Percentiles rank a stretch among this genome's conserved stretches.
Conservation (phyloP, 1,284 basidiomycete species). For the Moesziomyces aphidis region DNA sequence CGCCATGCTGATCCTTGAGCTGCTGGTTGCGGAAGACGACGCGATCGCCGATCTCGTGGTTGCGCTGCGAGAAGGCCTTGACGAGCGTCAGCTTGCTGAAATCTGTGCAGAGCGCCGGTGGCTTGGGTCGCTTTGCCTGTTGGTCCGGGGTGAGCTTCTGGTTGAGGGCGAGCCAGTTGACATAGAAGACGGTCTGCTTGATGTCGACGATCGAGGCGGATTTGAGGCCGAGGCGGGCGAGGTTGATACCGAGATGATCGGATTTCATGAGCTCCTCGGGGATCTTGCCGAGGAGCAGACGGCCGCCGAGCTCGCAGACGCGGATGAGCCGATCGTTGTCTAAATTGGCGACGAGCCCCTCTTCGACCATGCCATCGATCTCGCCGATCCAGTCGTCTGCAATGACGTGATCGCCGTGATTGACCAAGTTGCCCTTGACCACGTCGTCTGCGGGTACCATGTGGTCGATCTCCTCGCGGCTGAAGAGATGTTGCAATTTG, state of each 20-base stretch:
- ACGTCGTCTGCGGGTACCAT: conserved; percentile 77
- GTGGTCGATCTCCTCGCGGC: conserved; percentile 73
- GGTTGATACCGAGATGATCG: conserved; percentile 67
- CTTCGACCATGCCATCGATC: conserved; percentile 79
- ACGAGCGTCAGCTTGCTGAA: conserved; percentile 40
- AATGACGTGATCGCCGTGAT: conserved; percentile 72
- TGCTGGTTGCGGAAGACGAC: conserved; percentile 60
- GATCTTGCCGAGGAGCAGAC: conserved; percentile 40
- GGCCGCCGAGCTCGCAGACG: conserved; percentile 33
- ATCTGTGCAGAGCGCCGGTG: conserved; percentile 44
- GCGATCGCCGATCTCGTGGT: conserved; percentile 65
- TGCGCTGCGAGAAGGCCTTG: conserved; percentile 42
- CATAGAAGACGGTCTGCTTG: conserved; percentile 80
- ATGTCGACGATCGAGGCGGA: conserved; percentile 73
- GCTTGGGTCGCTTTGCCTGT: conserved; percentile 42
- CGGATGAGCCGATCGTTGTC: conserved; percentile 67
- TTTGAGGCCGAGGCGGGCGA: conserved; percentile 67
- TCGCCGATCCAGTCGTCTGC: conserved; percentile 89
- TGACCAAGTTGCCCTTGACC: conserved; percentile 40
- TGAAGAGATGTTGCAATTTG: conserved; percentile 81
- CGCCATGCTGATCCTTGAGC: conserved; percentile 43
- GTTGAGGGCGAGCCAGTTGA: conserved; percentile 89
- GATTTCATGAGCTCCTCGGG: conserved; percentile 47
- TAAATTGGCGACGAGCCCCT: conserved; percentile 76
- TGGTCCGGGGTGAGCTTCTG: conserved; percentile 71